phyloP scores from a whole-genome alignment of 371 early-diverging fungal species.

The Mucor indicus region DNA sequence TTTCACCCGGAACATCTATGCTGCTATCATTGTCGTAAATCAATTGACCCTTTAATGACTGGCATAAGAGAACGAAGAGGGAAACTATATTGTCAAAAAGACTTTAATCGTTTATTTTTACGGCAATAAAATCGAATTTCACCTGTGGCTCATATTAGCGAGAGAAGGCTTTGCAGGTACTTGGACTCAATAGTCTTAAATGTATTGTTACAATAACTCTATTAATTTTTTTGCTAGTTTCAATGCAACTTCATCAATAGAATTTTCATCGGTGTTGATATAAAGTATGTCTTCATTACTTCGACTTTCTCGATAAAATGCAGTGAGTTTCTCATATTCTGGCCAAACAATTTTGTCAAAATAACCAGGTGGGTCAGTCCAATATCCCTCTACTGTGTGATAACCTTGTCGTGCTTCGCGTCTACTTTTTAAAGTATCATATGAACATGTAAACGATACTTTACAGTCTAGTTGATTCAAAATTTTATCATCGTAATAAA shows the following conservation, averaged over 20 bases:
- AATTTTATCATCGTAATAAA: conserved; percentile 50
- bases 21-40: too few species aligned
- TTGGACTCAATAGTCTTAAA: too few species aligned
- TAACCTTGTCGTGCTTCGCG: conserved; percentile 71
- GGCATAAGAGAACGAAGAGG: too few species aligned
- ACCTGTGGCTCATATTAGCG: too few species aligned
- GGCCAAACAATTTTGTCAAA: conserved; percentile 87
- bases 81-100: too few species aligned
- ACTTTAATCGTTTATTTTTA: too few species aligned
- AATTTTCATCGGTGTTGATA: conserved; percentile 23
- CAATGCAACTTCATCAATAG: conserved; percentile 24
- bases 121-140: too few species aligned
- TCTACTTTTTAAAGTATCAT: conserved; percentile 60
- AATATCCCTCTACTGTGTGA: conserved; percentile 63
- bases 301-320: conserved; percentile 12
- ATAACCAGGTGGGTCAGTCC: conserved; percentile 86
- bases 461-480: conserved; percentile 56
- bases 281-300: conserved; percentile 18
- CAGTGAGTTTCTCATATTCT: conserved; percentile 52
- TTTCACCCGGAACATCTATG: too few species aligned
- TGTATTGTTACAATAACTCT: too few species aligned
- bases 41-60: too few species aligned
- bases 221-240: conserved; percentile 14
- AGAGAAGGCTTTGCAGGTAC: too few species aligned
- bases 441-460: conserved; percentile 60